Base-by-base conservation (phyloP, 129 eudicot species). In the Calendula officinalis region DNA sequence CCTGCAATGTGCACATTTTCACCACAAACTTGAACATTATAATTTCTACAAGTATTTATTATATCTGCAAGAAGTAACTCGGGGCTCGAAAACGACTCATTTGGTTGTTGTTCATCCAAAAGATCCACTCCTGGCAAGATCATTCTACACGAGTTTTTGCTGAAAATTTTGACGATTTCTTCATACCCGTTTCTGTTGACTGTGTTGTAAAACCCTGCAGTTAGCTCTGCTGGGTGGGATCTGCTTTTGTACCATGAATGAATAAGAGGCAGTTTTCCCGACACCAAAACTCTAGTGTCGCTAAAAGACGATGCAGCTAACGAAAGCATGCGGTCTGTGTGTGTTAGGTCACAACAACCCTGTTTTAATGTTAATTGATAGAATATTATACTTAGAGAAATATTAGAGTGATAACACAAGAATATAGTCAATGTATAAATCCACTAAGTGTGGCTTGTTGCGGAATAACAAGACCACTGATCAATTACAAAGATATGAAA, bases 121-220 rank as follows among this genome's bases (percentile, higher is more conserved):
- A 88, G 40, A 70, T 92, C 98, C 85, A 88, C 64, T 33, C 98
- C 96, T 5, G 95, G 91, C 42, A 92, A 45, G 4, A 92, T 73
- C 68, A 83, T 64, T 49, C 45, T 67, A 60, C 83, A 80, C 2
- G 91, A 78, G 60, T 85, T 78, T 42, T 73, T 85, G 2, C 77
- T 59, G 42, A 92, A 85, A 46, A 83, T 51, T 40, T 77, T 76
- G 2, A 44, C 75, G 10, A 92, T 66, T 61, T 78, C 80, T 35
- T 75, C 83, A 9, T 88, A 92, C 12, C 98, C 95, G 40, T 84
- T 72, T 66, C 82, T 82, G 33, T 78, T 68, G 30, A 60, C 68
- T 0, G 96, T 88, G 83, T 83, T 88, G 56, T 88, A 92, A 34
- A 83, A 70, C 61, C 96, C 98, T 35, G 96, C 89, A 0, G 91